A percentile compares a stretch with the other conserved stretches of the same genome.
These are phyloP conservation scores for Prorocentrum cordatum DNA, from an alignment of 169 alveolate genomes.

Conservation along the genomic window DNA sequence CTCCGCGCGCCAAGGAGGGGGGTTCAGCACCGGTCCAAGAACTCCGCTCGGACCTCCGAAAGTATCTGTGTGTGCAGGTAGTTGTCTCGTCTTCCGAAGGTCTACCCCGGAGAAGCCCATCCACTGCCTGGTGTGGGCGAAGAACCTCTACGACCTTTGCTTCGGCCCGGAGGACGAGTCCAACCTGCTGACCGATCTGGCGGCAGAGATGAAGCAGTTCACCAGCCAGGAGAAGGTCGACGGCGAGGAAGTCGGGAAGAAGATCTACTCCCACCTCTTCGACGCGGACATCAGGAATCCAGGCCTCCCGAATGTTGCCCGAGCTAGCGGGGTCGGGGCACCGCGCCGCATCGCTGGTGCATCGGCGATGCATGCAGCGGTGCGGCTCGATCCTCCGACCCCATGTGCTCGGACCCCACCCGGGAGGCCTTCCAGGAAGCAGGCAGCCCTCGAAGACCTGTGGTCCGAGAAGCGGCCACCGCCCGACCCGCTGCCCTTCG, in stretches of 20 bases:
- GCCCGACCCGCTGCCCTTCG: slow-evolving; percentile 31
- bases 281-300: slow-evolving; percentile 43
- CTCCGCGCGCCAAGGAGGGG: no score
- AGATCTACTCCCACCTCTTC: slow-evolving; percentile 29
- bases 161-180: slow-evolving; percentile 63
- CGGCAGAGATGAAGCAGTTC: not conserved
- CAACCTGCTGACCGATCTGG: slow-evolving; percentile 2
- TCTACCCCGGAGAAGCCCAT: no score
- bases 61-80: no score
- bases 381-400: no score
- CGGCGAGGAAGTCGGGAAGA: slow-evolving; percentile 59
- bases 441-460: slow-evolving; percentile 52
- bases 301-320: not conserved
- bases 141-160: slow-evolving; percentile 53
- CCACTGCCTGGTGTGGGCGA: slow-evolving; percentile 55
- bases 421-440: not conserved
- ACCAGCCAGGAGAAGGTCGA: slow-evolving; percentile 40
- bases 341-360: no score
- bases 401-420: not conserved
- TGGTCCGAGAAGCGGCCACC: slow-evolving; percentile 65
- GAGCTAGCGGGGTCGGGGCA: no score
- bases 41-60: no score
- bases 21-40: no score
- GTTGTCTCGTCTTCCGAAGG: no score
- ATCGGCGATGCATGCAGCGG: no score